Base-by-base conservation (phyloP, 495 filamentous ascomycete genomes). In the Tuber indicum region DNA sequence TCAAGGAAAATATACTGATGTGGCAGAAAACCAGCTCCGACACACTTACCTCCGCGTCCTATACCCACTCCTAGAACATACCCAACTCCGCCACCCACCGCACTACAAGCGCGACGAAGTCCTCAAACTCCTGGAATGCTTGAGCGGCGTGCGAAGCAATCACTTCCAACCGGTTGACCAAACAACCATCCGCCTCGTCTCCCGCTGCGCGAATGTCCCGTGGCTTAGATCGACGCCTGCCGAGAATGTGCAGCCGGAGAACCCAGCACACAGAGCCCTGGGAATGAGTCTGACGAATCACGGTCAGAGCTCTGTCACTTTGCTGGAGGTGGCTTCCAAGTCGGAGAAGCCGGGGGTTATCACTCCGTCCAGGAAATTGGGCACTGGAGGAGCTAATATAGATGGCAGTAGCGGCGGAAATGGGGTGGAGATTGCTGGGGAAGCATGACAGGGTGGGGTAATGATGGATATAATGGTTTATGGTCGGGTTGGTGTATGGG, bases 1-100 rank as follows among this genome's bases (percentile, higher is more conserved):
- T 58, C 49, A 58, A 12, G 26, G 7, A n/a, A 12, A 32, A 32
- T 8, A 32, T 66, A 32, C 41, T 73, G 12, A 69, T 72, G 12
- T 71, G 14, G 44, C n/a, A 14, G 6, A 45, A 62, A n/a, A 78
- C 49, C 32, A 78, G 77, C 86, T 99, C 70, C 90, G 96, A 44
- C 96, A 99, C 83, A 98, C 95, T n/a, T 99, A 99, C 82, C 88
- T 99, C n/a, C 91, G 96, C 36, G 96, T 99, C 26, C 87, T 99
- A 10, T 94, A 95, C 77, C 96, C 96, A 5, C 86, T 99, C 32
- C 87, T 99, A 16, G 89, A 93, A 8, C 92, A 98, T 84, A 97
- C 95, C 12, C 96, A 98, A 84, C 89, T 99, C 46, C 91, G 89
- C 79, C 85, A 91, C 41, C 90, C 93, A 14, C 93, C 93, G 2